Percentiles rank a stretch among this genome's conserved stretches.
These are phyloP conservation scores for Parachlorella kessleri DNA, from an alignment of 139 green algal species.

Conservation along the genomic window DNA sequence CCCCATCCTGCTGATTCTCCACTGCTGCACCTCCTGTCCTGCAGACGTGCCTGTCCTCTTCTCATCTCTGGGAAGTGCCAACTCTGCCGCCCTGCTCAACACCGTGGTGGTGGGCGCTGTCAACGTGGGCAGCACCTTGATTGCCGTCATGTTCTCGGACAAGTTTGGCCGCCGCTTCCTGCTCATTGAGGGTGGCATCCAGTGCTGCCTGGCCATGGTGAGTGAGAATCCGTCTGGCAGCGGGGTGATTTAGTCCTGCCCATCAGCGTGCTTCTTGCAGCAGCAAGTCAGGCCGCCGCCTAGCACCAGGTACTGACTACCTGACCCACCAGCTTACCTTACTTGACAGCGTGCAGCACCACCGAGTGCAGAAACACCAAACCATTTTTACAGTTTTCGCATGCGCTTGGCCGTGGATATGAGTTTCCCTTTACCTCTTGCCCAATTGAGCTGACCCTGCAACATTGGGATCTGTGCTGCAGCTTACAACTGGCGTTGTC, in stretches of 20 bases:
- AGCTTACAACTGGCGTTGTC: slow-evolving; percentile 34
- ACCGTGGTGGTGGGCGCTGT: slow-evolving; percentile 40
- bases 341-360: no score
- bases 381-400: neutral
- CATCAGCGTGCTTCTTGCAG: no score
- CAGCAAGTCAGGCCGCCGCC: neutral
- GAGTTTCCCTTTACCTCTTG: slow-evolving; percentile 25
- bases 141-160: slow-evolving; percentile 56
- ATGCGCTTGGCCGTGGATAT: neutral
- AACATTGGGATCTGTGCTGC: no score
- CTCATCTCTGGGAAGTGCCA: slow-evolving; percentile 43
- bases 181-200: slow-evolving; percentile 56
- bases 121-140: slow-evolving; percentile 51
- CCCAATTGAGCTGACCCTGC: no score
- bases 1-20: neutral
- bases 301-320: no score
- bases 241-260: no score
- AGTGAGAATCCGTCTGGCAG: no score
- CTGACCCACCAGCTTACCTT: no score
- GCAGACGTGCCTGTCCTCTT: slow-evolving; percentile 47
- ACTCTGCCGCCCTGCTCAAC: slow-evolving; percentile 40
- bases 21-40: neutral
- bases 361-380: no score
- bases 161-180: slow-evolving; percentile 47
- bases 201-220: slow-evolving; percentile 52